A percentile compares a stretch with the other conserved stretches of the same genome.
Evolutionary conservation across 2,329 filamentous ascomycete species (phyloP).

Genomic region (Trichoderma aggressivum): DNA sequence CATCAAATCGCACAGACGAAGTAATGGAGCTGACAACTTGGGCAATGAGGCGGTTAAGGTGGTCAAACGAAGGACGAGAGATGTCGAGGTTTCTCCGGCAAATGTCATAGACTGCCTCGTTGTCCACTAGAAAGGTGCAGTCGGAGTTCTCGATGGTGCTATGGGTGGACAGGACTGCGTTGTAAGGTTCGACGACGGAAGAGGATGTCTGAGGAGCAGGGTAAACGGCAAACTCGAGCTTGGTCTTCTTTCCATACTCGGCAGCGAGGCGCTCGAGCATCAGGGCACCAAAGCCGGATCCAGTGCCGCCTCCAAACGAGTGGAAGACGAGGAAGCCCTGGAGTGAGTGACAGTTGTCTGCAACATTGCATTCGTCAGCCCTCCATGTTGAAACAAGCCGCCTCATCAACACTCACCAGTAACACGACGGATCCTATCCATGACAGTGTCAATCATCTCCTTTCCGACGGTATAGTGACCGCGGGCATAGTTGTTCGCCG

Average conservation of each 20-base stretch:
- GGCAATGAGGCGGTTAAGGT: constrained; percentile 69
- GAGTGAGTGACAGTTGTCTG: constrained; percentile 70
- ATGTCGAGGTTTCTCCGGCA: constrained; percentile 70
- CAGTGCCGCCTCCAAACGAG: constrained; percentile 70
- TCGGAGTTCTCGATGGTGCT: constrained; percentile 76
- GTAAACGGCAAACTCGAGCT: constrained; percentile 72
- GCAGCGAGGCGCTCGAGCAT: constrained; percentile 69
- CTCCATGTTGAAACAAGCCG: constrained; percentile 11
- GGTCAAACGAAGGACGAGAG: constrained; percentile 64
- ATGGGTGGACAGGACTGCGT: constrained; percentile 69
- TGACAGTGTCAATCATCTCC: constrained; percentile 69
- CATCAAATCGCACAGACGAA: constrained; percentile 68
- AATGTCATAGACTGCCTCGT: constrained; percentile 73
- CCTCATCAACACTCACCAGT: constrained; percentile 49
- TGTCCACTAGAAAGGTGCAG: constrained; percentile 74
- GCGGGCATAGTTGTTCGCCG: constrained; percentile 74
- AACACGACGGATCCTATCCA: constrained; percentile 67
- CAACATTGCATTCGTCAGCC: background rate
- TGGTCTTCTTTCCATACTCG: constrained; percentile 74
- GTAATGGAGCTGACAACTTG: constrained; percentile 75
- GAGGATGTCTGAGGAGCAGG: constrained; percentile 67
- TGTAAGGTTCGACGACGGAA: constrained; percentile 71
- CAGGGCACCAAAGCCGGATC: constrained; percentile 69
- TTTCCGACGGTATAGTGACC: constrained; percentile 75
- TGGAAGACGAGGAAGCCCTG: constrained; percentile 74